Evolutionary conservation across 495 filamentous ascomycete species (phyloP).

Genomic region (Talaromyces ruber): DNA sequence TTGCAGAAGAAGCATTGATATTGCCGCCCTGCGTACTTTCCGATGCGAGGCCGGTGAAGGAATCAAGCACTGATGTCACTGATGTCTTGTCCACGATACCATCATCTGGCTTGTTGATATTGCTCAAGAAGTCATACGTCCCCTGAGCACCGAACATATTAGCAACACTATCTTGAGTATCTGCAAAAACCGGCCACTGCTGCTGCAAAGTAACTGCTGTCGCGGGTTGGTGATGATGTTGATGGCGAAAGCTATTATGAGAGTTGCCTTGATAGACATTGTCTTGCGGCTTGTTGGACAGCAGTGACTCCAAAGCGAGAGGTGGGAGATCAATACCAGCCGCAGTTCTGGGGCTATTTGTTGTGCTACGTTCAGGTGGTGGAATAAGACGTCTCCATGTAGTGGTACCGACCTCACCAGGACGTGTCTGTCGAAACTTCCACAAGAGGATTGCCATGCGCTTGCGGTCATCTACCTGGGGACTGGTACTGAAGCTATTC

Average conservation of each 20-base stretch:
- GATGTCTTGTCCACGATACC: constrained; percentile 30
- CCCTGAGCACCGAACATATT: constrained; percentile 28
- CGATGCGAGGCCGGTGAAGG: constrained; percentile 24
- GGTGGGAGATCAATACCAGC: constrained; percentile 32
- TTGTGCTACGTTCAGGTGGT: constrained; percentile 27
- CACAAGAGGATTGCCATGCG: constrained; percentile 44
- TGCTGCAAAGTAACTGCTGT: constrained; percentile 14
- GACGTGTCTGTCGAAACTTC: constrained; percentile 41
- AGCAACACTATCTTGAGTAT: constrained; percentile 27
- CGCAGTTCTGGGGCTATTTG: constrained; percentile 27
- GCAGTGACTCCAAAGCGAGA: constrained; percentile 28
- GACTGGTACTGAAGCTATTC: constrained; percentile 15
- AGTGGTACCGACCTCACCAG: constrained; percentile 38
- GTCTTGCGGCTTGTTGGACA: constrained; percentile 21
- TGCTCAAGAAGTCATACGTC: constrained; percentile 27
- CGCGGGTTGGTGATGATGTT: neutral
- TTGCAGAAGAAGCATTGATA: constrained; percentile 20
- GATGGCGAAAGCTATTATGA: constrained; percentile 25
- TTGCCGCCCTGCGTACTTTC: constrained; percentile 26
- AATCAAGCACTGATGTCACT: constrained; percentile 32
- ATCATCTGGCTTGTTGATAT: constrained; percentile 30
- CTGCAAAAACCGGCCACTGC: constrained; percentile 30
- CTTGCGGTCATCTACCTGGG: constrained; percentile 25
- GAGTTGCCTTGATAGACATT: constrained; percentile 26
- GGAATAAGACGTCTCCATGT: constrained; percentile 44